Evolutionary conservation across 768 basidiomycete genomes (phyloP), one percentile per base, ranked within the genome.

Genomic region (Fomitopsis serialis): DNA sequence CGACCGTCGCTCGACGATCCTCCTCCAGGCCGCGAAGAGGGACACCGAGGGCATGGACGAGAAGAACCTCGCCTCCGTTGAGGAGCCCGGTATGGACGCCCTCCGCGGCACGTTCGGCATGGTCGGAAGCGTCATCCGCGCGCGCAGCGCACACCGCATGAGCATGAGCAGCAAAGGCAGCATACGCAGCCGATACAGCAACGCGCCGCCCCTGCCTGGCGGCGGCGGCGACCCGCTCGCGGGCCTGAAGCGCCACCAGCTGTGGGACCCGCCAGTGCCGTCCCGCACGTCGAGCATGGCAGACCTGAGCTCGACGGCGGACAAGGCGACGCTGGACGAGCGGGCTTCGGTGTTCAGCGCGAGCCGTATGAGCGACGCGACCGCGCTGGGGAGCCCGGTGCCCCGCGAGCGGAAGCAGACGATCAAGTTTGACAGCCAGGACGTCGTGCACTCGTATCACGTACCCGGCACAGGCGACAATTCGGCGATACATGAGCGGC

Each of bases 31-130:
- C n/a, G 79, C 92, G 1, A 81, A 84, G 19, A 65, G 75, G 22
- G 82, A 84, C 42, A 89, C 88, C 2, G 86, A 89, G 58, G 73
- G 74, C 0, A 61, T 77, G 51, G 92, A 93, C 68, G 90, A 91
- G 63, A 82, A 82, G 51, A 67, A 71, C 13, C 61, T 75, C 1
- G 54, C 78, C 4, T 85, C 80, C 0, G 53, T 83, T 19, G 93
- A 98, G 67, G 92, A 98, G 59, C 95, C 96, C 0, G 95, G 95
- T 2, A 89, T 97, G 67, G 94, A 93, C 57, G 80, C 94, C 1
- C 78, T 98, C 0, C 81, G 97, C 17, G 95, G 96, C 15, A 88
- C 88, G 2, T 95, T 95, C 61, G 93, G 95, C 3, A 80, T 94
- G 0, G 75, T 98, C 42, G 95, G 97, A 17, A 92, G 89, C 65